Evolutionary conservation across 805 yeast species (phyloP), one percentile per base, ranked within the genome.

Genomic region (Blastobotrys americana): DNA sequence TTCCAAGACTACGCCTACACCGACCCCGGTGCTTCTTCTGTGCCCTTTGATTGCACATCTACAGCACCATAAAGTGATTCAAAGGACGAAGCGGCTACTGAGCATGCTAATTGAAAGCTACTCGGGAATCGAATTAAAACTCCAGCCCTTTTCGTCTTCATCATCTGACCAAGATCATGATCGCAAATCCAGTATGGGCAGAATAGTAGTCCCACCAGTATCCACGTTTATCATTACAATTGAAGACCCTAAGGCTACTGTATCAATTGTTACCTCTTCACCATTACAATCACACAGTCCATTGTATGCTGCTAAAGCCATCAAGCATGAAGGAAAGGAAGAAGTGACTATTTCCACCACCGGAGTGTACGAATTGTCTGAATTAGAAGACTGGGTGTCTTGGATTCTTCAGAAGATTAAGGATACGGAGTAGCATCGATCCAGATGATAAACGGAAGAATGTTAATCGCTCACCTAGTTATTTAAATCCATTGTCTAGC

Each of bases 341-440:
- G 31, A 41, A 10, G 38, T 35, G 3, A 37, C 49, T 2, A 33
- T 49, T 2, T 51, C 56, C 5, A 51, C 46, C n/a, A 53, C 59
- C 2, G 51, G 50, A 1, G 53, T 64, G 37, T 57, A 58, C 45
- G 66, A 63, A 39, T 49, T 62, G 25, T 50, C 54, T 5, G 68
- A 64, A 49, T 52, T 64, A 8, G 68, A 64, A 46, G 55, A 56
- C 13, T 64, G 68, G 68, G 48, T 64, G 27, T 51, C 52, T 34
- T 62, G 66, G 64, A 50, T 52, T 19, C 49, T 48, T 20, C 51
- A 50, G 18, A 37, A 33, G 28, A 20, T 41, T 17, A 20, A 34
- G 22, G 34, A 37, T 15, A 5, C 17, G 21, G 33, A 13, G 33
- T 27, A 27, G 33, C n/a, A n/a, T n/a, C n/a, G n/a, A n/a, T n/a